These are phyloP conservation scores for Helicocarpus griseus DNA, from an alignment of 2,329 filamentous ascomycete genomes.

Conservation along the genomic window DNA sequence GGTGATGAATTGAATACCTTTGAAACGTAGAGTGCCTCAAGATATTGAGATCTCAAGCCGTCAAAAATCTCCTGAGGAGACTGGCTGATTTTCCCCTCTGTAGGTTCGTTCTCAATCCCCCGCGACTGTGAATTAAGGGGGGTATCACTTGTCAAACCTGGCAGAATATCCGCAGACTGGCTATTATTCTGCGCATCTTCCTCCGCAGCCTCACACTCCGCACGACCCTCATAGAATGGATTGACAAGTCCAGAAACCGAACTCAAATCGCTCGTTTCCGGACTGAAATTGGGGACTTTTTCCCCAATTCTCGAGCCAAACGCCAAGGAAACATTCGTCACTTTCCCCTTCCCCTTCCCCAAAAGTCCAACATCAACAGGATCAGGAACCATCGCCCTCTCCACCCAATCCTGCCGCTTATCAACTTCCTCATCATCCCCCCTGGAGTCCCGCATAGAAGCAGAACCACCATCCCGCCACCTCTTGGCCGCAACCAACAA, in stretches of 20 bases:
- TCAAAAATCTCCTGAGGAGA: conserved; percentile 28
- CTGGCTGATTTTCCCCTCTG: conserved; percentile 15
- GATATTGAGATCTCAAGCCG: conserved; percentile 29
- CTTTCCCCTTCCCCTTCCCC: conserved; percentile 17
- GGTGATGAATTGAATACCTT: conserved; percentile 22
- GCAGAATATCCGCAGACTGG: not conserved
- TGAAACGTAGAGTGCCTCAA: conserved; percentile 35
- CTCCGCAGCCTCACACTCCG: not conserved
- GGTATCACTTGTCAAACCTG: not conserved
- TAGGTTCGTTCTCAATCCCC: not conserved
- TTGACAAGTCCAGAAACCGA: not conserved
- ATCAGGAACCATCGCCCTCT: conserved; percentile 25
- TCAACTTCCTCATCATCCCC: too few relatives aligned
- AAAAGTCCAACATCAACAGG: conserved; percentile 15
- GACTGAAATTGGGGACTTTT: not conserved
- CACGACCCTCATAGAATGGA: not conserved
- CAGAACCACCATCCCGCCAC: conserved; percentile 12
- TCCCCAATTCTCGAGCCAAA: conserved; percentile 15
- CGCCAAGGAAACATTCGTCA: conserved; percentile 21
- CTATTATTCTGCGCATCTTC: not conserved
- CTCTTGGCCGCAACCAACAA: conserved; percentile 29
- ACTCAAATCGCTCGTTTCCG: not conserved
- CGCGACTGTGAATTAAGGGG: not conserved
- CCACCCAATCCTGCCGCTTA: conserved; percentile 23
- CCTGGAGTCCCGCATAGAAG: not conserved